These are phyloP conservation scores for Rhododendron vialii DNA, from an alignment of 148 eudicot genomes.

Conservation along the genomic window DNA sequence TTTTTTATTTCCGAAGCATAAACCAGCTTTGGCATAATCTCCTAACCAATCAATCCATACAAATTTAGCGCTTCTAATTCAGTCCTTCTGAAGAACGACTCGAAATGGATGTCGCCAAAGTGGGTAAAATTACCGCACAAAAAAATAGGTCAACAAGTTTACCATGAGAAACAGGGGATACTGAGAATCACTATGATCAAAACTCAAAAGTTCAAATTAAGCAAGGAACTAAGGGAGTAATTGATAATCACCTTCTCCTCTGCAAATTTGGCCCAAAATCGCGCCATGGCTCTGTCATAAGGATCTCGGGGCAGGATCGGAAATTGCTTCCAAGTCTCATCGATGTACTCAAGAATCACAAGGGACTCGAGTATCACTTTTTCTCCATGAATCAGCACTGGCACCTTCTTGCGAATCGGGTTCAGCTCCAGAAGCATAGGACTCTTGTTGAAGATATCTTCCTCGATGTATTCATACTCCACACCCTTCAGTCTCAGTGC, in stretches of 20 bases:
- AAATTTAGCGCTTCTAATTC: too few relatives aligned
- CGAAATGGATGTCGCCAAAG: too few relatives aligned
- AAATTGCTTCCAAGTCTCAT: background rate
- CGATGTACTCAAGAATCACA: background rate
- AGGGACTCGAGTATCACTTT: background rate
- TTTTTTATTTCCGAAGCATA: too few relatives aligned
- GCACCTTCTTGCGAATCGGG: background rate
- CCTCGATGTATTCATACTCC: background rate
- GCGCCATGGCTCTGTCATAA: background rate
- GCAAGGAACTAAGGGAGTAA: too few relatives aligned
- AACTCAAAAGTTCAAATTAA: too few relatives aligned
- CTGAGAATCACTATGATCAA: too few relatives aligned
- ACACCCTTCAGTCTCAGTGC: slow-evolving; percentile 11
- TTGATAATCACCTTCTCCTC: background rate
- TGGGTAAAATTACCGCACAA: too few relatives aligned
- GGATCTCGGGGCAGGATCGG: background rate
- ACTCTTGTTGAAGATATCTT: background rate
- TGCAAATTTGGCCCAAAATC: background rate
- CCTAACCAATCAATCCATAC: too few relatives aligned
- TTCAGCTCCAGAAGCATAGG: background rate
- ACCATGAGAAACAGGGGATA: too few relatives aligned
- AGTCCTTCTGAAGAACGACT: too few relatives aligned
- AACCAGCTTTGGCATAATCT: too few relatives aligned
- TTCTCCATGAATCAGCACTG: background rate
- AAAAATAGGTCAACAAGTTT: too few relatives aligned